phyloP scores from a whole-genome alignment of 106 monocot genomes.

The Alisma plantagoaquatica region DNA sequence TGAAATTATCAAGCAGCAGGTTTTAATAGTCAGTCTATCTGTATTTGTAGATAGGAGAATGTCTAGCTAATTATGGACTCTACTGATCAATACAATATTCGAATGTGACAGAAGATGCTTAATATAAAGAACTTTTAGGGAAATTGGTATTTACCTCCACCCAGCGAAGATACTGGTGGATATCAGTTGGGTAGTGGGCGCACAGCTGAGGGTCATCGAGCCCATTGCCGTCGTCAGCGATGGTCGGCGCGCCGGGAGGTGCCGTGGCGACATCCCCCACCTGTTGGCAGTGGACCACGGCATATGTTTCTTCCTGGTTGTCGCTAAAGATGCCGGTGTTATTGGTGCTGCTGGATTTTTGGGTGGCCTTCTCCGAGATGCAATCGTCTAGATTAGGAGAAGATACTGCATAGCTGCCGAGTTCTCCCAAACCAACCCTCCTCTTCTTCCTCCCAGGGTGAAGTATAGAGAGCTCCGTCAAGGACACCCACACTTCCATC shows the following conservation, averaged over 20 bases:
- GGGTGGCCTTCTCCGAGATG: neutral
- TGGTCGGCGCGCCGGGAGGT: too few relatives aligned
- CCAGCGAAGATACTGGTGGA: slow-evolving; percentile 54
- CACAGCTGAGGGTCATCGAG: slow-evolving; percentile 51
- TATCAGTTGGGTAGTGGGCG: slow-evolving; percentile 29
- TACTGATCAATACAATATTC: too few relatives aligned
- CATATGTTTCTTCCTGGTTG: neutral
- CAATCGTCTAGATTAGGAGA: neutral
- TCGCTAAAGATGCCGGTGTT: slow-evolving; percentile 10
- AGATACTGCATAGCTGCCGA: slow-evolving; percentile 20
- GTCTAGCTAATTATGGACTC: too few relatives aligned
- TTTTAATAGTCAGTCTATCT: too few relatives aligned
- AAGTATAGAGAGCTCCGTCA: too few relatives aligned
- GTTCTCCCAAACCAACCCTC: slow-evolving; percentile 41
- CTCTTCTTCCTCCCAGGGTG: slow-evolving; percentile 30
- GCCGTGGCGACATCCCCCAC: too few relatives aligned
- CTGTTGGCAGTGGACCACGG: too few relatives aligned
- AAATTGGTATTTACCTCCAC: slow-evolving; percentile 51
- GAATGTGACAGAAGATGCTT: too few relatives aligned
- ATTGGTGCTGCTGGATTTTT: too few relatives aligned
- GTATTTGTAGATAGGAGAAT: too few relatives aligned
- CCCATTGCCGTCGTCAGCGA: slow-evolving; percentile 6
- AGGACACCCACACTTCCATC: neutral
- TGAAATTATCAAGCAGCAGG: too few relatives aligned
- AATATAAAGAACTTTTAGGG: neutral